phyloP scores from a whole-genome alignment of 352 stramenopile genomes.

The Phytophthora niederhauseri region DNA sequence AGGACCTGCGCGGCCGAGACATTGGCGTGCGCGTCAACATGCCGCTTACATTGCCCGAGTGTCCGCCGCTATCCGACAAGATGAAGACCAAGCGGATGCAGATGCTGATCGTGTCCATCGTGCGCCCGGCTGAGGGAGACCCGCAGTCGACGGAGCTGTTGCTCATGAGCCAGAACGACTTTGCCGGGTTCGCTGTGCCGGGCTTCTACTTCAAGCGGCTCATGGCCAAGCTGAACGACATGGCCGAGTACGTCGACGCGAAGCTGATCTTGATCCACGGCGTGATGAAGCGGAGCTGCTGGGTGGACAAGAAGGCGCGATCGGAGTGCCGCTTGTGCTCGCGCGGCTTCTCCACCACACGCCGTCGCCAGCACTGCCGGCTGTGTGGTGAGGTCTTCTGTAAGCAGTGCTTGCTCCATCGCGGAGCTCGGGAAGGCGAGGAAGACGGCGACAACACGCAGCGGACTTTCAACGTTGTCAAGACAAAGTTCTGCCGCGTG shows the following conservation, averaged over 20 bases:
- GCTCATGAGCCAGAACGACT: slow-evolving; percentile 59
- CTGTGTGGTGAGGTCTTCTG: slow-evolving; percentile 82
- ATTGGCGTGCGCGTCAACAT: slow-evolving; percentile 65
- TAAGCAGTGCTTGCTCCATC: slow-evolving; percentile 59
- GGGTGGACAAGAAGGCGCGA: slow-evolving; percentile 56
- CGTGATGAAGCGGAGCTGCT: slow-evolving; percentile 47
- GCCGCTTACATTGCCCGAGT: slow-evolving; percentile 61
- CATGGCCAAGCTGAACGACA: slow-evolving; percentile 53
- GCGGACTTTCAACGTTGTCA: slow-evolving; percentile 44
- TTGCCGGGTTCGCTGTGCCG: slow-evolving; percentile 37
- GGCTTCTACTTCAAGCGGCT: slow-evolving; percentile 47
- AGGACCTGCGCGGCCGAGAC: slow-evolving; percentile 56
- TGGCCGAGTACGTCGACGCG: slow-evolving; percentile 59
- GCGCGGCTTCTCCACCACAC: slow-evolving; percentile 53
- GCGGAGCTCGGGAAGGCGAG: slow-evolving; percentile 31
- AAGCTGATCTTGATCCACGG: slow-evolving; percentile 54
- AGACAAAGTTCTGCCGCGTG: slow-evolving; percentile 66
- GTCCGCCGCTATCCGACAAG: slow-evolving; percentile 45
- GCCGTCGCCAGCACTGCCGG: slow-evolving; percentile 72
- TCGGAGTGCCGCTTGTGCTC: slow-evolving; percentile 62
- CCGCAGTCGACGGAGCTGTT: slow-evolving; percentile 52
- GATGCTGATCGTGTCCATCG: slow-evolving; percentile 59
- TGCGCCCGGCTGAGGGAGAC: slow-evolving; percentile 32
- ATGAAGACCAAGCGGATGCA: slow-evolving; percentile 61
- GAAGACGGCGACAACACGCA: slow-evolving; percentile 16